phyloP scores from a whole-genome alignment of 768 basidiomycete species.

The Lentinus brumalis region DNA sequence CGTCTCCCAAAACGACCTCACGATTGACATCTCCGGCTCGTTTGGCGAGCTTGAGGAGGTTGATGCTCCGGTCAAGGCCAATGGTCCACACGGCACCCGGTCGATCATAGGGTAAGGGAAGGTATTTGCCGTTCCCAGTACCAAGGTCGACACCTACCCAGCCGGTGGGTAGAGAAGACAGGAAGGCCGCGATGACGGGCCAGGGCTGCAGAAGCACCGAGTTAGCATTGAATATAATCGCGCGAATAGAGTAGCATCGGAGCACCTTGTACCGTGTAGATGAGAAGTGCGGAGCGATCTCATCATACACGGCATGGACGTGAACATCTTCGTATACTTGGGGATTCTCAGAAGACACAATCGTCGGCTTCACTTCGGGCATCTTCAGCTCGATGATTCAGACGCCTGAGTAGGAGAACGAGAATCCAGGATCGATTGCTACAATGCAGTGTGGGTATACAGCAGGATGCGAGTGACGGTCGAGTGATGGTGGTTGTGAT shows the following conservation, averaged over 20 bases:
- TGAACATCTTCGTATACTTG: slow-evolving; percentile 68
- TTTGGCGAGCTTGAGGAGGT: slow-evolving; percentile 74
- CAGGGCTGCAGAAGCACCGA: slow-evolving; percentile 60
- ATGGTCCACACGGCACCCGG: slow-evolving; percentile 69
- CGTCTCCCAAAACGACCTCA: slow-evolving; percentile 83
- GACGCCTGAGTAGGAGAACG: background rate
- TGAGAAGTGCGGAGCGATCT: slow-evolving; percentile 86
- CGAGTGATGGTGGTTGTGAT: slow-evolving; percentile 4
- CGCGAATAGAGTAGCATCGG: slow-evolving; percentile 14
- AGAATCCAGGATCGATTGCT: slow-evolving; percentile 1
- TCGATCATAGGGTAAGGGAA: slow-evolving; percentile 69
- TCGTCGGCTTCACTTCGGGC: slow-evolving; percentile 23
- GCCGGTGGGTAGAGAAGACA: slow-evolving; percentile 69
- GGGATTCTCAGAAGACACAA: slow-evolving; percentile 45
- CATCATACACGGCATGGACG: slow-evolving; percentile 83
- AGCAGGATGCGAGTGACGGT: slow-evolving; percentile 1
- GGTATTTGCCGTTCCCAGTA: slow-evolving; percentile 97
- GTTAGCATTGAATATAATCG: background rate
- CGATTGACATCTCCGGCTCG: slow-evolving; percentile 56
- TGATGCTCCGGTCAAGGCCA: slow-evolving; percentile 82
- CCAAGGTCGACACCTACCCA: slow-evolving; percentile 93
- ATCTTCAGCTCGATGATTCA: background rate
- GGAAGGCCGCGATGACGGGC: slow-evolving; percentile 82
- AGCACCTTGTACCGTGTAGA: slow-evolving; percentile 84
- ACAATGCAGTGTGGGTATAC: slow-evolving; percentile 15